Percentiles rank a stretch among this genome's conserved stretches.
phyloP scores from a whole-genome alignment of 1,139 yeast species.

The Lodderomyces orthopsilosis region DNA sequence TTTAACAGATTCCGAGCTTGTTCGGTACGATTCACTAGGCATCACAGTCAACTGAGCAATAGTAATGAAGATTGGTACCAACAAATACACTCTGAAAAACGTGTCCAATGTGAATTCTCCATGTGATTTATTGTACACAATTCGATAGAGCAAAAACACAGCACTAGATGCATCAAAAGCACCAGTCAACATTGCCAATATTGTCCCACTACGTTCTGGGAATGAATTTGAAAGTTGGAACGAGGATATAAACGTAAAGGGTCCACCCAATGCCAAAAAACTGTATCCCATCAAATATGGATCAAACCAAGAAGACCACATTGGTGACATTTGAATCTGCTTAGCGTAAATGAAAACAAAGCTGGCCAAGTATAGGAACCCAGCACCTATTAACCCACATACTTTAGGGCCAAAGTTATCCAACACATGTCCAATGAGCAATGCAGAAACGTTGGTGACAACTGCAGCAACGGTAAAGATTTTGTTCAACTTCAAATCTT shows the following conservation, averaged over 20 bases:
- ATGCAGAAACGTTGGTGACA: slow-evolving; percentile 43
- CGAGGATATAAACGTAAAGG: slow-evolving; percentile 44
- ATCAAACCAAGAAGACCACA: slow-evolving; percentile 21
- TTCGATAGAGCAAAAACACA: slow-evolving; percentile 37
- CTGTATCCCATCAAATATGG: slow-evolving; percentile 44
- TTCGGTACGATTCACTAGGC: slow-evolving; percentile 42
- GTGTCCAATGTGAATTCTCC: slow-evolving; percentile 29
- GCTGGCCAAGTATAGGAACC: slow-evolving; percentile 36
- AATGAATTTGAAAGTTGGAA: slow-evolving; percentile 47
- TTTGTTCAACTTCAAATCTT: slow-evolving; percentile 45
- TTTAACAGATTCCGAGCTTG: slow-evolving; percentile 28
- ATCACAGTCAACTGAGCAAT: slow-evolving; percentile 38
- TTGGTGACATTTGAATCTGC: slow-evolving; percentile 10
- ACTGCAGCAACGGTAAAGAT: slow-evolving; percentile 48
- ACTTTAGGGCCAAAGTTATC: slow-evolving; percentile 43
- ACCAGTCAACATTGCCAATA: slow-evolving; percentile 44
- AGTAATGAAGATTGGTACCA: slow-evolving; percentile 41
- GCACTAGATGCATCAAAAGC: slow-evolving; percentile 51
- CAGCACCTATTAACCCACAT: slow-evolving; percentile 43
- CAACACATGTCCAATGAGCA: slow-evolving; percentile 38
- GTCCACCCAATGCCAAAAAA: slow-evolving; percentile 46
- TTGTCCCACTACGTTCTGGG: slow-evolving; percentile 40
- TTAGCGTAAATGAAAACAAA: slow-evolving; percentile 36
- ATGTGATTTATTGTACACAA: slow-evolving; percentile 26
- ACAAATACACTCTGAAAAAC: slow-evolving; percentile 36